These are phyloP conservation scores for Podosphaera xanthii DNA, from an alignment of 2,329 filamentous ascomycete genomes.

Conservation along the genomic window DNA sequence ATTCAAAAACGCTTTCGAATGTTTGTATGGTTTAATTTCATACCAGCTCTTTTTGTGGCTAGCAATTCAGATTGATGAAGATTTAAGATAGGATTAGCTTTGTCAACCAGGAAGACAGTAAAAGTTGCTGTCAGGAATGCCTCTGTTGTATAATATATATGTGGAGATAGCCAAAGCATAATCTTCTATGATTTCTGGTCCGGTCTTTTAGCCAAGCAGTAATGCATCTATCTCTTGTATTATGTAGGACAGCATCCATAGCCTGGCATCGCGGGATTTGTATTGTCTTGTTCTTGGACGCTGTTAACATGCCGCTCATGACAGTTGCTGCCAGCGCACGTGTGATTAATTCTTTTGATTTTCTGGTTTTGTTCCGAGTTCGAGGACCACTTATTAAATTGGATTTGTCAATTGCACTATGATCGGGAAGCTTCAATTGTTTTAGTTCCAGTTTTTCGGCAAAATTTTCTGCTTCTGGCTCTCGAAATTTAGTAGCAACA, in stretches of 20 bases:
- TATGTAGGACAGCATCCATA: too few species aligned
- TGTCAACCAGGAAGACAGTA: background rate
- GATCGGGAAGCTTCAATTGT: background rate
- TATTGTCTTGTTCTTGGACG: too few species aligned
- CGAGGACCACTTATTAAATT: background rate
- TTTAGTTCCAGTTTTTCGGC: background rate
- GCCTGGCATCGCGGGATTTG: too few species aligned
- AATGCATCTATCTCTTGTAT: too few species aligned
- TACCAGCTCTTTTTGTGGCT: background rate
- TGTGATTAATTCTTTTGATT: background rate
- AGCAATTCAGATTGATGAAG: background rate
- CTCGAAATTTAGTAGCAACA: too few species aligned
- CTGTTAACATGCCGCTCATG: too few species aligned
- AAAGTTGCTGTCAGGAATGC: background rate
- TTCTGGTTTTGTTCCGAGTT: background rate
- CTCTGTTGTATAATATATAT: too few species aligned
- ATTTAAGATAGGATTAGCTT: background rate
- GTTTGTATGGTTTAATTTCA: background rate
- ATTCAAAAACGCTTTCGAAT: background rate
- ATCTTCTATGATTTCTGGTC: too few species aligned
- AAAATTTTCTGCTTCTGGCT: too few species aligned
- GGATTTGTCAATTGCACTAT: background rate
- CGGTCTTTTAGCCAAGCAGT: too few species aligned
- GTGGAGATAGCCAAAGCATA: too few species aligned
- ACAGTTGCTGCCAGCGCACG: background rate